Percentiles rank a stretch among this genome's conserved stretches.
These are phyloP conservation scores for Eleusine coracana DNA, from an alignment of 176 grass and related monocot genomes.

Conservation along the genomic window DNA sequence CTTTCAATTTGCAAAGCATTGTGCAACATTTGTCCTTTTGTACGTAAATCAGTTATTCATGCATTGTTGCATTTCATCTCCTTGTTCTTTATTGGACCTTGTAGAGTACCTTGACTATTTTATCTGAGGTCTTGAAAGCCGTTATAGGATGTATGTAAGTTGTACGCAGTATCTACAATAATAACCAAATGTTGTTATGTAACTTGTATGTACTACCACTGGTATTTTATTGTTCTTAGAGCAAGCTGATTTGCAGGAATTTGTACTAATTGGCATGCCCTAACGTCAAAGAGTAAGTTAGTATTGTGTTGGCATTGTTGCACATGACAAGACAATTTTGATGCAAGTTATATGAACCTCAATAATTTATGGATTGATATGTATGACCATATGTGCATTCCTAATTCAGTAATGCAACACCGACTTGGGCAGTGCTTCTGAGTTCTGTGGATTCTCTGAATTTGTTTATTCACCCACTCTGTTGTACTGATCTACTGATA, in stretches of 20 bases:
- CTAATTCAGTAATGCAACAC: conserved; percentile 13
- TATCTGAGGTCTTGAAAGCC: not conserved
- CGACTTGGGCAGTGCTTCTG: not conserved
- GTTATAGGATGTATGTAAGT: not conserved
- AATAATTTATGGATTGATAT: not conserved
- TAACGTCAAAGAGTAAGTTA: not conserved
- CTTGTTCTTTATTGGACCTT: not conserved
- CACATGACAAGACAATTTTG: not conserved
- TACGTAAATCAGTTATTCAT: not conserved
- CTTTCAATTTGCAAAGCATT: conserved; percentile 5
- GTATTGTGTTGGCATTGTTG: too few relatives aligned
- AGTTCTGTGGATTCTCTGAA: not conserved
- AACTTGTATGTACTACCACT: not conserved
- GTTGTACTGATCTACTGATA: conserved; percentile 14
- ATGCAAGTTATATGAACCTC: not conserved
- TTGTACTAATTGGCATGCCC: not conserved
- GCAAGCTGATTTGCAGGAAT: not conserved
- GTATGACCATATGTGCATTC: not conserved
- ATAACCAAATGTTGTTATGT: not conserved
- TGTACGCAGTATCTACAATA: not conserved
- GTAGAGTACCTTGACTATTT: not conserved
- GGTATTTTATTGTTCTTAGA: not conserved
- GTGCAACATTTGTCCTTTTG: conserved; percentile 1
- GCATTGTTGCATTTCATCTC: not conserved
- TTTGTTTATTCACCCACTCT: not conserved